Evolutionary conservation across 73 alveolate species (phyloP).

Genomic region (Paramecium bursaria): DNA sequence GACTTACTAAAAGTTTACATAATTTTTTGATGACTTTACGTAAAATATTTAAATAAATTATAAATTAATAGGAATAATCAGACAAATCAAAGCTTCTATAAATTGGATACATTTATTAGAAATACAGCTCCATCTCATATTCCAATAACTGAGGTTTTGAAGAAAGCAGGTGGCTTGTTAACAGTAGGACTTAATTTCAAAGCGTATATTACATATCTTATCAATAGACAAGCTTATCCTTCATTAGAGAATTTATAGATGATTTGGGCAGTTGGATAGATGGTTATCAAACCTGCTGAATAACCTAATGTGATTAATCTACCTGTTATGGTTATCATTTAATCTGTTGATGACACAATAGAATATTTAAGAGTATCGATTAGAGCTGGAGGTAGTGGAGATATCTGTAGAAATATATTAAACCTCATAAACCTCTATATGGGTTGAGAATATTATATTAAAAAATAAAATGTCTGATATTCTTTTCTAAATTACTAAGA

Average conservation of each 20-base stretch:
- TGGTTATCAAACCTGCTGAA: slow-evolving; percentile 47
- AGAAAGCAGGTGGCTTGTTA: slow-evolving; percentile 69
- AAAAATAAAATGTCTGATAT: too few species aligned
- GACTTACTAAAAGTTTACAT: slow-evolving; percentile 52
- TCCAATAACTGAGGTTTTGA: slow-evolving; percentile 55
- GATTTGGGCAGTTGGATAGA: slow-evolving; percentile 59
- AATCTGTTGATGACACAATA: slow-evolving; percentile 11
- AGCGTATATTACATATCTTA: slow-evolving; percentile 6
- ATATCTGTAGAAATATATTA: slow-evolving; percentile 17
- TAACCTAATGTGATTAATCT: slow-evolving; percentile 23
- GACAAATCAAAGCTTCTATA: slow-evolving; percentile 34
- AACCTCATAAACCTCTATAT: slow-evolving; percentile 23
- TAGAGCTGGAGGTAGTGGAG: slow-evolving; percentile 59
- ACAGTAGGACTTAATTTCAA: slow-evolving; percentile 53
- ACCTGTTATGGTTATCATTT: slow-evolving; percentile 42
- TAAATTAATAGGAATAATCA: slow-evolving; percentile 3
- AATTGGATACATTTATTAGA: slow-evolving; percentile 67
- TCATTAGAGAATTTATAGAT: slow-evolving; percentile 18
- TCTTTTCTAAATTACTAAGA: too few species aligned
- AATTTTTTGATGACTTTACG: slow-evolving; percentile 65
- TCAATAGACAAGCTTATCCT: slow-evolving; percentile 17
- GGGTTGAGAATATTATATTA: too few species aligned
- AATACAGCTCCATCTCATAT: slow-evolving; percentile 55
- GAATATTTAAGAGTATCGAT: slow-evolving; percentile 35
- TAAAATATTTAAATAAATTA: background rate